Evolutionary conservation across 768 basidiomycete species (phyloP), one percentile per base, ranked within the genome.

Genomic region (Auriscalpium orientale): DNA sequence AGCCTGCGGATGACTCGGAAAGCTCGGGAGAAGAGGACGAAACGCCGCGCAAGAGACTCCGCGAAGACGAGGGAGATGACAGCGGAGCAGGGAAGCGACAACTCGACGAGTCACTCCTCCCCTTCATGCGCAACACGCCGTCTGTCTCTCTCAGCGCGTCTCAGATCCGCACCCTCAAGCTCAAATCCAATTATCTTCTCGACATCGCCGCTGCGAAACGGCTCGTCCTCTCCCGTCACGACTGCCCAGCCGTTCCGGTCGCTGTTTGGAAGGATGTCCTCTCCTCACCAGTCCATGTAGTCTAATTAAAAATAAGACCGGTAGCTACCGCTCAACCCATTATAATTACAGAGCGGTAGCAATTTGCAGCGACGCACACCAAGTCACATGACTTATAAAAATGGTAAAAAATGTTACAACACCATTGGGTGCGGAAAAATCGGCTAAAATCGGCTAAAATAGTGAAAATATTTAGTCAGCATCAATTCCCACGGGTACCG

Each of bases 201-300:
- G 61, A 59, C 50, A 40, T 55, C 49, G 54, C 54, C 22, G 10
- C 38, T 13, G 38, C 56, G 18, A 61, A 63, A 47, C 13, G 21
- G 4, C 34, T 36, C 46, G 8, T 64, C 46, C 22, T 49, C 49
- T 55, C 40, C 36, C 44, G 57, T 3, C 4, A 20, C 21, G 16
- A 37, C 21, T 53, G 53, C 43, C 64, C 67, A 20, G 28, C 65
- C 46, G 67, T 70, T 58, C 67, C 67, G 0, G 50, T 60, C 28
- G 20, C 47, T 0, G 65, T 68, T 34, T 71, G 68, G 68, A 54
- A 64, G 1, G 58, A 62, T 53, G 64, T 72, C 48, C 22, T 71
- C 35, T 12, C 46, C 15, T 68, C 68, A 2, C n/a, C n/a, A n/a
- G n/a, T n/a, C n/a, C n/a, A n/a, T n/a, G n/a, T n/a, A n/a, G n/a